Conservation (phyloP, 345 rosid species). For the Jatropha curcas region DNA sequence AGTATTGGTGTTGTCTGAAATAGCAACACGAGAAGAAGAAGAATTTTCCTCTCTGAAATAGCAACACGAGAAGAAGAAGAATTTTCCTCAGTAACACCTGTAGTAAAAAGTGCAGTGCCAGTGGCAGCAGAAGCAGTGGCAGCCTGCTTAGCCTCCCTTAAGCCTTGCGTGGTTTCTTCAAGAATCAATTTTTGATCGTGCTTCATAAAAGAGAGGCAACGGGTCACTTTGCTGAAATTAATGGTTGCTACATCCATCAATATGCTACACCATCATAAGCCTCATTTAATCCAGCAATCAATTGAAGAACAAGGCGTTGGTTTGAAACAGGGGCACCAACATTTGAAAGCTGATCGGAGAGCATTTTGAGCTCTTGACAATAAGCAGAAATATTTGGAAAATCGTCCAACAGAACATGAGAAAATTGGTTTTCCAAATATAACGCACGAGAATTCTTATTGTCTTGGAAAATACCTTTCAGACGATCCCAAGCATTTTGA, state of each 20-base stretch:
- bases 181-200: neutral
- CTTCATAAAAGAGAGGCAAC: neutral
- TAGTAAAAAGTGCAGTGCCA: neutral
- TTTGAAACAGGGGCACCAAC: neutral
- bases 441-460: no score
- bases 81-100: no score
- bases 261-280: no score
- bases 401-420: neutral
- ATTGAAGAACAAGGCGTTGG: neutral
- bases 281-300: neutral
- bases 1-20: no score
- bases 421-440: neutral
- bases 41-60: no score
- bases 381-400: neutral
- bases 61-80: no score
- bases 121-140: neutral
- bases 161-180: neutral
- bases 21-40: no score
- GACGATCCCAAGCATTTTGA: no score
- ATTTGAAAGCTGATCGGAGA: neutral
- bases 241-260: no score
- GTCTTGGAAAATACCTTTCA: no score
- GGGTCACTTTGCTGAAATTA: neutral
- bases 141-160: neutral
- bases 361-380: neutral